Evolutionary conservation across 768 basidiomycete genomes (phyloP), one percentile per base, ranked within the genome.

Genomic region (Rhodotorula kratochvilovae): DNA sequence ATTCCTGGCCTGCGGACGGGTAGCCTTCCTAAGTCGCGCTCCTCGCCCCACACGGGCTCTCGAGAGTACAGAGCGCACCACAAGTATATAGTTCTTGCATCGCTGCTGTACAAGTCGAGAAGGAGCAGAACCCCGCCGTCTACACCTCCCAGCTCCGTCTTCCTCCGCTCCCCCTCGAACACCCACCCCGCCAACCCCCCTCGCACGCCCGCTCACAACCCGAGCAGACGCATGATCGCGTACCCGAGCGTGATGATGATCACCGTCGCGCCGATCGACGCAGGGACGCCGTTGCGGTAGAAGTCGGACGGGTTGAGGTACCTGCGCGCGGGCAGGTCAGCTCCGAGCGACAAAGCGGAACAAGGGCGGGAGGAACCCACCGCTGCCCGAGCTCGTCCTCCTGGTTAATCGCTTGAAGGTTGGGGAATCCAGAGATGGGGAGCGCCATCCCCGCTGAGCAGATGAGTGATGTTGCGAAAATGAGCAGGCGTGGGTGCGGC

Each of bases 401-500:
- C 80, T 95, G 91, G 13, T 91, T 80, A 68, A 81, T 91, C 10
- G 91, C 91, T 60, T 23, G 12, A 11, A 21, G 35, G 35, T 42
- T 23, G 11, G 95, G 95, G 84, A 98, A 99, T n/a, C 96, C 96
- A 71, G 91, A 93, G 50, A 98, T 93, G 5, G 95, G 94, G 86
- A 98, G 90, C 19, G 92, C 95, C 96, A 99, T 99, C 3, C 95
- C 96, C 11, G 91, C 84, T 6, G 92, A 94, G 79, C 95, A 97
- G 61, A 96, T 89, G 70, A 97, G 83, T 23, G 86, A 92, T 45
- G 93, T 96, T 3, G 79, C 80, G 82, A 99, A 95, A 77, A 98
- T 90, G 74, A 99, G 86, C 16, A 98, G 82, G 75, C 92, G 89
- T 55, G 85, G 83, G 73, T 89, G 90, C 56, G 87, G 82, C 13